phyloP scores from a whole-genome alignment of 2,329 filamentous ascomycete genomes.

The Penicillium sclerotigenum region DNA sequence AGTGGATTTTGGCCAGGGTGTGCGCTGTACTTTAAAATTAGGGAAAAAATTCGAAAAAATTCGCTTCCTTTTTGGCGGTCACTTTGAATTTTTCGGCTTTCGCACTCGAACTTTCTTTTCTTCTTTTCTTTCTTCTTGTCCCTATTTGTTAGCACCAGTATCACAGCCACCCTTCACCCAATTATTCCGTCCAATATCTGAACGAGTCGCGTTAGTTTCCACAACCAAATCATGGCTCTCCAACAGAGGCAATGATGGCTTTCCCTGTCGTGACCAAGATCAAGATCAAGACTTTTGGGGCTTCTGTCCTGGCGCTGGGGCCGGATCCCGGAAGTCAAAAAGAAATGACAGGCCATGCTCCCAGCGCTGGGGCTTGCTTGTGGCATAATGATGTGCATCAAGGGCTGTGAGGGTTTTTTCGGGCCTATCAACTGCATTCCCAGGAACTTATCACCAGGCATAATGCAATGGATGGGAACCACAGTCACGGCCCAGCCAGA shows the following conservation, averaged over 20 bases:
- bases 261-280: constrained; percentile 4
- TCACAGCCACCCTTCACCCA: neutral
- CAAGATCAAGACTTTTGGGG: neutral
- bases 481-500: neutral
- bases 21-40: constrained; percentile 9
- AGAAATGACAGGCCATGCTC: constrained; percentile 8
- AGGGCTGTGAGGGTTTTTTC: neutral
- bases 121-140: constrained; percentile 7
- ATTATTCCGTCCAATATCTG: neutral
- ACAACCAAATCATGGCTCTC: neutral
- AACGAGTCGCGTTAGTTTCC: neutral
- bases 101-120: constrained; percentile 10
- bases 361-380: constrained; percentile 1
- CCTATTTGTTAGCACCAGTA: neutral
- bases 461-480: neutral
- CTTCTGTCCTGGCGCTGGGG: constrained; percentile 2
- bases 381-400: constrained; percentile 11
- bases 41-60: constrained; percentile 3
- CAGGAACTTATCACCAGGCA: neutral
- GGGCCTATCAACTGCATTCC: constrained; percentile 4
- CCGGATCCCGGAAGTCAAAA: constrained; percentile 7
- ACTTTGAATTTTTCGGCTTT: constrained; percentile 4
- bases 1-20: constrained; percentile 6
- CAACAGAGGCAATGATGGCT: neutral
- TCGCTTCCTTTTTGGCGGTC: constrained; percentile 9